Conservation (phyloP, 495 filamentous ascomycete genomes). For the Clohesyomyces aquaticus region DNA sequence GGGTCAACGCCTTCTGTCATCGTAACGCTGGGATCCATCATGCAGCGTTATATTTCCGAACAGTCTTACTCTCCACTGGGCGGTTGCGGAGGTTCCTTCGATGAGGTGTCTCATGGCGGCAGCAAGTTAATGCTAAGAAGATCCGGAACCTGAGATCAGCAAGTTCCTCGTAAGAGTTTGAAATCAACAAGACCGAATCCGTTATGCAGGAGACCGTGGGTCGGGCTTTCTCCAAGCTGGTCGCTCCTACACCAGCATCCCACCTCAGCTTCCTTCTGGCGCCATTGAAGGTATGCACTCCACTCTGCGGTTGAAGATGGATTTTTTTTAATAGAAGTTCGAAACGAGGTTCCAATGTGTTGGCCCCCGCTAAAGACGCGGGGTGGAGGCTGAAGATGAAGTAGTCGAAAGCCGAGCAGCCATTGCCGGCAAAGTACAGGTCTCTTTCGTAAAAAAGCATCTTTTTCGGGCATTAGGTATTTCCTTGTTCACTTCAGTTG, state of each 20-base stretch:
- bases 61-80: too few relatives aligned
- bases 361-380: background rate
- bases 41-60: too few relatives aligned
- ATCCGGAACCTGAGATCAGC: too few relatives aligned
- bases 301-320: background rate
- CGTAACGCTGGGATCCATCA: too few relatives aligned
- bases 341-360: background rate
- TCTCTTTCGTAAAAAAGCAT: background rate
- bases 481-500: background rate
- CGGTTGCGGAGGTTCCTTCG: too few relatives aligned
- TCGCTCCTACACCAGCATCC: background rate
- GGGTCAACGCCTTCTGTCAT: too few relatives aligned
- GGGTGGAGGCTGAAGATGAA: background rate
- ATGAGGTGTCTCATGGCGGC: too few relatives aligned
- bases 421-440: background rate
- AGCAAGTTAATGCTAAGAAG: too few relatives aligned
- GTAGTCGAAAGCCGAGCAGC: background rate
- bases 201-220: too few relatives aligned
- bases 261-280: constrained; percentile 4
- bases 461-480: background rate
- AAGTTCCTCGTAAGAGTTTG: too few relatives aligned
- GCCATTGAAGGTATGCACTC: background rate
- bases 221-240: background rate
- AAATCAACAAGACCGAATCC: background rate
- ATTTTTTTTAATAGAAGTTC: background rate